Evolutionary conservation across 2,329 filamentous ascomycete species (phyloP).

Genomic region (Dactylella cylindrospora): DNA sequence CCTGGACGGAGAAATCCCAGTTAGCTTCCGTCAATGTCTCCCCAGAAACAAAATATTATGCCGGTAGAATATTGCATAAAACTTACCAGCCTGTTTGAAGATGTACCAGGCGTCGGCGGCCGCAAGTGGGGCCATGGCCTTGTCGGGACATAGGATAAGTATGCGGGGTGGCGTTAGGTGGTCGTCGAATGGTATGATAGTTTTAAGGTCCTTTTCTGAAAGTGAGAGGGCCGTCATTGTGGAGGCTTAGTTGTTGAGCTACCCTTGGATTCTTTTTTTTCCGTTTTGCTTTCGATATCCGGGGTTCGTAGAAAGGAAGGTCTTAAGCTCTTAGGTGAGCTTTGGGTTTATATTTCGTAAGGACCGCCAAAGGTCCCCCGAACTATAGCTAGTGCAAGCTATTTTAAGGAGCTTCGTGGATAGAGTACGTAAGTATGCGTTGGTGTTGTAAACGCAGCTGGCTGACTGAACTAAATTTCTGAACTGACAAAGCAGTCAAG

Average conservation of each 20-base stretch:
- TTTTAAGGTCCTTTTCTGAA: conserved; percentile 31
- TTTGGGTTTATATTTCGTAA: no score
- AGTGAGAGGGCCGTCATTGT: conserved; percentile 3
- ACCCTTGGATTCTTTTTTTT: not conserved
- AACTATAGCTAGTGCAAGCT: no score
- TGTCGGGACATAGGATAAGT: conserved; percentile 42
- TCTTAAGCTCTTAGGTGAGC: no score
- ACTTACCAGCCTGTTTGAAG: conserved; percentile 41
- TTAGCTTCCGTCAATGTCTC: not conserved
- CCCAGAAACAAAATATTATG: no score
- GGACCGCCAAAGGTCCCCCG: no score
- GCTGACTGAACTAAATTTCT: no score
- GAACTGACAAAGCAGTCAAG: no score
- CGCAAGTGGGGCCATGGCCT: conserved; percentile 31
- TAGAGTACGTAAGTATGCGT: no score
- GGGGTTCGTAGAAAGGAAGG: no score
- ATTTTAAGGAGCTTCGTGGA: no score
- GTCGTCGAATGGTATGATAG: conserved; percentile 28
- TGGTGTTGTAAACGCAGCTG: no score
- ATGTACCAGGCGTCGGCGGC: conserved; percentile 33
- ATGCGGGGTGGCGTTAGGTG: conserved; percentile 38
- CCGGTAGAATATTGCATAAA: no score
- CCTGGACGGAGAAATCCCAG: conserved; percentile 18
- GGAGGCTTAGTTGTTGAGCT: not conserved
- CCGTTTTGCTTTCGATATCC: not conserved